Conservation (phyloP, 2,329 filamentous ascomycete genomes). For the Juglanconis juglandina region DNA sequence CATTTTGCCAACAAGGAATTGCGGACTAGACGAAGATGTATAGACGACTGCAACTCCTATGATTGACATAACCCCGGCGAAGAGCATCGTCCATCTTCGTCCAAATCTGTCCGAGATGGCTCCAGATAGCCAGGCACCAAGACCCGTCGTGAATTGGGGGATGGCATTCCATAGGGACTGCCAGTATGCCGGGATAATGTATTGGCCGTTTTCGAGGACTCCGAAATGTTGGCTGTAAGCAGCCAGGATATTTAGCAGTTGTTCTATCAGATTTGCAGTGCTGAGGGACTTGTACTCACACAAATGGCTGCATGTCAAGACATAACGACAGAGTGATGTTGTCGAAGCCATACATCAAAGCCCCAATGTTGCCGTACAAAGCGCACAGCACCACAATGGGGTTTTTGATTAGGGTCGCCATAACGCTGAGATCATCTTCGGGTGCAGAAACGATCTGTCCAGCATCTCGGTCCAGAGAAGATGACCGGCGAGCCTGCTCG, state of each 20-base stretch:
- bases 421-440: background rate
- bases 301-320: constrained; percentile 4
- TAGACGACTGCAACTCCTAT: constrained; percentile 2
- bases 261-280: background rate
- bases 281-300: background rate
- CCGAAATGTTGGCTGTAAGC: constrained; percentile 1
- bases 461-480: no score
- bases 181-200: constrained; percentile 5
- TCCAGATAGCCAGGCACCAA: constrained; percentile 5
- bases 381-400: background rate
- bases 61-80: background rate
- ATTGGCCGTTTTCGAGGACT: background rate
- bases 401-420: background rate
- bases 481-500: no score
- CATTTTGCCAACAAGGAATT: constrained; percentile 3
- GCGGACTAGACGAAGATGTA: background rate
- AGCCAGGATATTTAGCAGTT: background rate
- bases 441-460: background rate
- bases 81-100: constrained; percentile 1
- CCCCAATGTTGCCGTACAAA: constrained; percentile 5
- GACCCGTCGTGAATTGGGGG: constrained; percentile 5
- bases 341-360: constrained; percentile 12
- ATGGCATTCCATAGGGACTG: constrained; percentile 10
- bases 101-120: constrained; percentile 3
- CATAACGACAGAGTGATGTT: constrained; percentile 10